phyloP scores from a whole-genome alignment of 805 yeast genomes.

The Kurtzmaniella fragi region DNA sequence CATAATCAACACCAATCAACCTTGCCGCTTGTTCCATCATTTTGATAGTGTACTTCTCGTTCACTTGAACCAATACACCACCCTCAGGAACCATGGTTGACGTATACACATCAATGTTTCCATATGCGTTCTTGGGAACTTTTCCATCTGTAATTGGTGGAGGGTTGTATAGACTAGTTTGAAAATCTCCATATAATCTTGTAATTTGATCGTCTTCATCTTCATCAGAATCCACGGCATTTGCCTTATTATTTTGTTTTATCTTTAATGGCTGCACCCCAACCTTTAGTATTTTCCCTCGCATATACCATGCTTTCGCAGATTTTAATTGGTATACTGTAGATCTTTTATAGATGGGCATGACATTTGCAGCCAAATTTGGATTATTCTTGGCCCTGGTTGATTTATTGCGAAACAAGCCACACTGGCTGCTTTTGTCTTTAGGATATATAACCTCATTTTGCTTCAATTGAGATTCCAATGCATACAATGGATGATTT shows the following conservation, averaged over 20 bases:
- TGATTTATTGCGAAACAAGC: conserved; percentile 51
- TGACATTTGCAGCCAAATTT: conserved; percentile 15
- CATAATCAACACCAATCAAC: conserved; percentile 62
- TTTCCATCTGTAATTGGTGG: conserved; percentile 61
- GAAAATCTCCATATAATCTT: conserved; percentile 70
- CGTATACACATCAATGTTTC: conserved; percentile 77
- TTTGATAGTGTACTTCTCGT: conserved; percentile 29
- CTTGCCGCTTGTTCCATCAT: conserved; percentile 68
- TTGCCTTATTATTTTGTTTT: conserved; percentile 20
- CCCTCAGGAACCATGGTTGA: conserved; percentile 81
- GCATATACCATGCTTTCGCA: conserved; percentile 81
- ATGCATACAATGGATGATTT: conserved; percentile 79
- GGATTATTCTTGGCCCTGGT: conserved; percentile 22
- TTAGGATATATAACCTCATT: conserved; percentile 70
- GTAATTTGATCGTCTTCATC: conserved; percentile 51
- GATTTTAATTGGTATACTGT: conserved; percentile 63
- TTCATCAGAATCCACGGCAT: conserved; percentile 16
- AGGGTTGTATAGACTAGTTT: conserved; percentile 69
- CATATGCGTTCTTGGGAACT: conserved; percentile 71
- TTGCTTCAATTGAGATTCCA: conserved; percentile 67
- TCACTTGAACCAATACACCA: conserved; percentile 48
- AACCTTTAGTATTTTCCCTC: conserved; percentile 67
- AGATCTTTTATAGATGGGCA: conserved; percentile 64
- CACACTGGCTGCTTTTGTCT: conserved; percentile 54
- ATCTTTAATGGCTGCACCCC: conserved; percentile 65